A percentile compares a stretch with the other conserved stretches of the same genome.
Conservation (phyloP, 2,329 filamentous ascomycete genomes). For the Alternaria alternata region DNA sequence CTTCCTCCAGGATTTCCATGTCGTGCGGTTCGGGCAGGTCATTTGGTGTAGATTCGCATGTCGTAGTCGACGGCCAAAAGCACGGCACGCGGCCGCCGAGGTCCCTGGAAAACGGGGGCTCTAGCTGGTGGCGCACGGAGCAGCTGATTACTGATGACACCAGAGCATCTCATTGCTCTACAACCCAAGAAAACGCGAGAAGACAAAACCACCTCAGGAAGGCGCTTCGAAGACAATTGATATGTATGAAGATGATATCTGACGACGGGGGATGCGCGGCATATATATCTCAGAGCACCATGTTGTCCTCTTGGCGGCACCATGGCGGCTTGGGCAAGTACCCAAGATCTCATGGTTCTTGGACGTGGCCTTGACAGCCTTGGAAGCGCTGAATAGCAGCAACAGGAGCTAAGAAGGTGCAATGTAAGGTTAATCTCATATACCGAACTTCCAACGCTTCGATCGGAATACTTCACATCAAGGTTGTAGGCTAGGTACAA, state of each 20-base stretch:
- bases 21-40: not conserved
- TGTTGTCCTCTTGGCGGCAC: conserved; percentile 5
- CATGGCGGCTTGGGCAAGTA: not conserved
- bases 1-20: not conserved
- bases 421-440: too few relatives aligned
- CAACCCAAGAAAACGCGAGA: not conserved
- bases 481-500: not conserved
- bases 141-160: not conserved
- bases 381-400: not conserved
- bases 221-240: not conserved
- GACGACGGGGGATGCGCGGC: not conserved
- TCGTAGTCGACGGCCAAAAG: not conserved
- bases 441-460: not conserved
- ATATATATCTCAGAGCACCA: conserved; percentile 5
- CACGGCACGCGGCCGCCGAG: conserved; percentile 1
- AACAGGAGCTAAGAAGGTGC: too few relatives aligned
- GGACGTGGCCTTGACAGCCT: not conserved
- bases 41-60: not conserved
- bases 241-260: not conserved
- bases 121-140: not conserved
- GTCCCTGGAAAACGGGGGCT: not conserved
- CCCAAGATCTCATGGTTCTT: not conserved
- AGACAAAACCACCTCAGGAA: not conserved
- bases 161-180: not conserved
- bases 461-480: not conserved